Base-by-base conservation (phyloP, 2,329 filamentous ascomycete species). In the Neopestalotiopsis sp. region DNA sequence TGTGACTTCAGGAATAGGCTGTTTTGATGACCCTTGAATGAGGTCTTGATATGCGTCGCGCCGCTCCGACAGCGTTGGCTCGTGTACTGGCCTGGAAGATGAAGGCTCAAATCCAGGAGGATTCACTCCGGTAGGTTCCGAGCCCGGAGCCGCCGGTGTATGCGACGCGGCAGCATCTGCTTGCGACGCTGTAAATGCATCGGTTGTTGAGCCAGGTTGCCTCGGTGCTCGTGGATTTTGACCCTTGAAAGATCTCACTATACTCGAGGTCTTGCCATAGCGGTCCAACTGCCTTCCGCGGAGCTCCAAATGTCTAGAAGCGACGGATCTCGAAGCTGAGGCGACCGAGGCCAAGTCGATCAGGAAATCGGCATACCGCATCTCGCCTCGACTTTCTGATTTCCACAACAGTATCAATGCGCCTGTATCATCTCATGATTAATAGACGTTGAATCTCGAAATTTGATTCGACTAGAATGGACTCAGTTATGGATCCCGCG, bases 331-430 rank as follows among this genome's bases (percentile, higher is more conserved):
- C 65, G 92, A 91, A 77, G 90, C 92, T 83, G 87, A 89, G 79
- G 92, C 85, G 72, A 95, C 85, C 70, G 90, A 88, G 73, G 90
- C 89, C 74, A 92, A 83, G 82, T 95, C 93, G 77, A 94, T 84
- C 71, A 85, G 82, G 76, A 86, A 89, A 82, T 88, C 91, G 82
- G 87, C 88, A 86, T 89, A 83, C 79, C 87, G 83, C 88, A 90
- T 90, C 17, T 53, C 69, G 71, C 73, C 70, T 63, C 70, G 61
- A 66, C 65, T 71, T 32, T 67, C 24, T 30, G 4, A 4, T 69
- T n/a, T 68, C 20, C 45, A 58, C 57, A 61, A 69, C 49, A 30
- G 42, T n/a, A 68, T 59, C 61, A 67, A 66, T 12, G 5, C 28
- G 40, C 24, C 24, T 20, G 14, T 66, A 9, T 66, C 64, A 66